These are phyloP conservation scores for Mrakia frigida DNA, from an alignment of 768 basidiomycete genomes.

Conservation along the genomic window DNA sequence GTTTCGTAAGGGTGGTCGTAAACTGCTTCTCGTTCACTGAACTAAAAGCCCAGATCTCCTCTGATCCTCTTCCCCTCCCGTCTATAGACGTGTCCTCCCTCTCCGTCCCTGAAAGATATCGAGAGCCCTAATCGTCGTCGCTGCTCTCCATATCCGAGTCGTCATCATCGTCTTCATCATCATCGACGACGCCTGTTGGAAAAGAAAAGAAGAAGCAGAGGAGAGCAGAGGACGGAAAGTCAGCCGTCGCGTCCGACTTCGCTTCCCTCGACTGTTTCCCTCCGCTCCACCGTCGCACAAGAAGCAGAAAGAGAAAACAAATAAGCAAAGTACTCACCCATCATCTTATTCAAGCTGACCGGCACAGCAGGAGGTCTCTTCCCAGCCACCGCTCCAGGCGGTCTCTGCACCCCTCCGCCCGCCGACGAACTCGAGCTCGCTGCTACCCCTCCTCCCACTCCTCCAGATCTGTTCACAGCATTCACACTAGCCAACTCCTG, in stretches of 20 bases:
- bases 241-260: neutral
- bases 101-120: too few relatives aligned
- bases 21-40: too few relatives aligned
- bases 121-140: conserved; percentile 11
- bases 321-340: conserved; percentile 26
- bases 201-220: neutral
- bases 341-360: conserved; percentile 17
- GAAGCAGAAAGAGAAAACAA: neutral
- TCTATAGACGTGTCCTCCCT: too few relatives aligned
- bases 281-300: too few relatives aligned
- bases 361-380: conserved; percentile 8
- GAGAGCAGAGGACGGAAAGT: too few relatives aligned
- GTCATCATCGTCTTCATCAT: conserved; percentile 15
- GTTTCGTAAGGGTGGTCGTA: too few relatives aligned
- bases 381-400: neutral
- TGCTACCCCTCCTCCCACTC: neutral
- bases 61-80: too few relatives aligned
- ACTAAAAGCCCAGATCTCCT: too few relatives aligned
- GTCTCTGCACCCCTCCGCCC: neutral
- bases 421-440: neutral
- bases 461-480: neutral
- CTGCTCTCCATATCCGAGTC: conserved; percentile 20
- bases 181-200: neutral
- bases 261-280: neutral
- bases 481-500: conserved; percentile 15